These are phyloP conservation scores for Pestalotiopsis sp. DNA, from an alignment of 2,329 filamentous ascomycete species.

Conservation along the genomic window DNA sequence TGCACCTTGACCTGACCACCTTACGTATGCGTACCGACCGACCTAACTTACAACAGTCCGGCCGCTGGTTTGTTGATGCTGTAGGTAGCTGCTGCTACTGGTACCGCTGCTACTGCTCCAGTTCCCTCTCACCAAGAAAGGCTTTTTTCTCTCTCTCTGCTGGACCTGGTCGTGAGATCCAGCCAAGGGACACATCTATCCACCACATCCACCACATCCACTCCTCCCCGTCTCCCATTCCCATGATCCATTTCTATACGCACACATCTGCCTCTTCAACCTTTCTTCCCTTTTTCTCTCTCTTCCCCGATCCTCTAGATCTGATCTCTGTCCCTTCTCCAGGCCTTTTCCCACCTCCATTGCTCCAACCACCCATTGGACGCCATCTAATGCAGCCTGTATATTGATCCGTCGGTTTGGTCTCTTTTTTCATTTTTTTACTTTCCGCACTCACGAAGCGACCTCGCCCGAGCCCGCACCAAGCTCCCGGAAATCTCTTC, in stretches of 20 bases:
- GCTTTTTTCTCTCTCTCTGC: neutral
- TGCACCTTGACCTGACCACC: neutral
- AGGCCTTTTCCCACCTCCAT: constrained; percentile 21
- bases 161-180: constrained; percentile 1
- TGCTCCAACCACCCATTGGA: constrained; percentile 14
- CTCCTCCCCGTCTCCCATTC: neutral
- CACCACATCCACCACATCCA: constrained; percentile 7
- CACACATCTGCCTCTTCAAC: constrained; percentile 9
- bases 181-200: constrained; percentile 11
- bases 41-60: neutral
- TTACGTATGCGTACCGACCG: neutral
- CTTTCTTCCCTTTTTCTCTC: constrained; percentile 21
- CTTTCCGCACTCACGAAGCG: neutral
- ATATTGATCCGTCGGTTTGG: constrained; percentile 38
- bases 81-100: neutral
- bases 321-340: constrained; percentile 33
- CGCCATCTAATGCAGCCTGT: constrained; percentile 36
- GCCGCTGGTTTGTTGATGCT: neutral
- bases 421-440: constrained; percentile 25
- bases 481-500: constrained; percentile 19
- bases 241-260: constrained; percentile 5
- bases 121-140: neutral
- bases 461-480: constrained; percentile 3
- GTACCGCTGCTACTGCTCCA: neutral
- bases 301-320: neutral